Base-by-base conservation (phyloP, 1,284 basidiomycete genomes). In the Cyathus olla region DNA sequence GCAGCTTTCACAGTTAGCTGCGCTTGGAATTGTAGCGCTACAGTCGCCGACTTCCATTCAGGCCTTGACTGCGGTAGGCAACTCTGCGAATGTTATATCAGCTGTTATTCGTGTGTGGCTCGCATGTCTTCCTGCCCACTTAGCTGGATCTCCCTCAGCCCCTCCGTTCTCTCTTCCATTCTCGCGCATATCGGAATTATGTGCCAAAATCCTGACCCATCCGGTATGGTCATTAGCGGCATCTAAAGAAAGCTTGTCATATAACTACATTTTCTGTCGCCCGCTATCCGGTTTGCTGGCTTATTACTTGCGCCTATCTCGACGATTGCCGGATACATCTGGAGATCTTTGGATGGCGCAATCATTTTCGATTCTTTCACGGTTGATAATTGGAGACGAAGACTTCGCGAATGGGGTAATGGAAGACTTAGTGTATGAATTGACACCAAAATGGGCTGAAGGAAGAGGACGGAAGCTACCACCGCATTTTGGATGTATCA, bases 361-460 rank as follows among this genome's bases (percentile, higher is more conserved):
- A 61, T 85, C 88, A 1, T 82, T 90, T 28, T 76, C 85, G 1
- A 83, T 91, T 35, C 64, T 92, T 0, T 65, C 79, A 17, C 77
- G 85, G 19, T 75, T 91, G 24, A 76, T 88, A 21, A 90, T 90
- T 0, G 91, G 92, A 21, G 90, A 94, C 65, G 93, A 94, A 68
- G 84, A 85, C 2, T 69, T 72, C 48, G 87, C 83, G 0, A 66
- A 76, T 10, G 68, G 74, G 11, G 67, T 86, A 13, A 62, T 87
- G 13, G 70, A 78, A 13, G 76, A 81, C 19, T 59, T 89, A 24
- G 59, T 78, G n/a, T 65, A 64, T 27, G 56, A 80, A 1, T 60
- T 88, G 50, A 83, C 76, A 1, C 67, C 73, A 4, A 76, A 79
- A 13, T 86, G 85, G 80, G 71, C 82, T 56, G 61, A 67, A 17